Evolutionary conservation across 345 rosid genomes (phyloP), one percentile per base, ranked within the genome.

Genomic region (Draba incana): DNA sequence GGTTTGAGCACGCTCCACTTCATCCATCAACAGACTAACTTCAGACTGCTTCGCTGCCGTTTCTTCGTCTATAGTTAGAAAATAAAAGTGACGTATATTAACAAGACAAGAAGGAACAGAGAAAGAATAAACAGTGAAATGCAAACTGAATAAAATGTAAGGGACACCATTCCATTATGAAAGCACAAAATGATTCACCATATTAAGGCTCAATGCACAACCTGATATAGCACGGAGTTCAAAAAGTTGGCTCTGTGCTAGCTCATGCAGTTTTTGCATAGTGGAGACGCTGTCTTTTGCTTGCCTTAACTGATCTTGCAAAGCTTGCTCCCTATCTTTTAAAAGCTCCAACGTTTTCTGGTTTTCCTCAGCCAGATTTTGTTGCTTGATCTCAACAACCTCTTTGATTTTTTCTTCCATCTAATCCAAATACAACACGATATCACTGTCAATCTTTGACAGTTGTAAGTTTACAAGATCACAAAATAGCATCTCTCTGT

Each of bases 331-430:
- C 81, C 98, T 85, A 47, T 94, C 98, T 78, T 89, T 89, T 37
- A 94, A 86, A 62, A 86, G 86, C 76, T 92, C 99, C 41, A 94
- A 76, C 2, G 96, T 92, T 80, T 94, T 94, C 81, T 92, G 99
- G 70, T 94, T 94, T 81, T 94, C 99, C 86, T 94, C 98, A 27
- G 97, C 96, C 79, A 94, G 79, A 82, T 88, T 86, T 15, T 90
- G 90, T 72, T 94, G 97, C 85, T 89, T 94, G 63, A 94, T 89
- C 85, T 94, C 99, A 80, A 94, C 98, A 66, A 91, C 84, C 81
- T 94, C 99, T 81, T 89, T 94, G 57, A 94, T 92, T 74, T 94
- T 94, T 81, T 94, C 99, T 84, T 94, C 99, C 98, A 88, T 94
- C 99, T 94, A 67, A 66, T 62, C 64, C 65, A 71, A 24, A 38